These are phyloP conservation scores for Penicillium manginii DNA, from an alignment of 495 filamentous ascomycete species.

Conservation along the genomic window DNA sequence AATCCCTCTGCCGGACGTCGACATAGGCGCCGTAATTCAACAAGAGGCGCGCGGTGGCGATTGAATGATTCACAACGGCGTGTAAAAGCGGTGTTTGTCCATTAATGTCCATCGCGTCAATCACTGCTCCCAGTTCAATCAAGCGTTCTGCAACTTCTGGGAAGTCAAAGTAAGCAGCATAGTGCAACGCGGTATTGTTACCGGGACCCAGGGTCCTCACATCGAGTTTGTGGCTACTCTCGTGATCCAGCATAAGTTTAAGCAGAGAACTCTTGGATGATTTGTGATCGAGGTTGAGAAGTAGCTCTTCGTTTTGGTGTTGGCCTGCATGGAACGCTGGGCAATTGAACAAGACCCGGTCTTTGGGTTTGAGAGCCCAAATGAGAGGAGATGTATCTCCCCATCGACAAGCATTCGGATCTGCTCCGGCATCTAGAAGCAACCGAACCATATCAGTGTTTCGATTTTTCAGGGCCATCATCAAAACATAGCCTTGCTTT, in stretches of 20 bases:
- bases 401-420: neutral
- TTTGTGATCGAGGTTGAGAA: no score
- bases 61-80: neutral
- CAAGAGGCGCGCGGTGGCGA: neutral
- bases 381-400: neutral
- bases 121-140: neutral
- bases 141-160: neutral
- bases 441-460: neutral
- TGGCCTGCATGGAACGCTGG: neutral
- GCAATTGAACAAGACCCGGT: neutral
- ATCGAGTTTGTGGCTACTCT: no score
- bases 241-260: no score
- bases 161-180: neutral
- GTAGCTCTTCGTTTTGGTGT: neutral
- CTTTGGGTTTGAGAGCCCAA: neutral
- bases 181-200: neutral
- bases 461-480: neutral
- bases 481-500: neutral
- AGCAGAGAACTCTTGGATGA: neutral
- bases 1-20: neutral
- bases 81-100: neutral
- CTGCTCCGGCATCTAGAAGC: neutral
- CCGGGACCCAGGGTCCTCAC: no score
- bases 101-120: neutral
- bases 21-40: neutral